These are phyloP conservation scores for Pichia kluyveri DNA, from an alignment of 805 yeast genomes.

Conservation along the genomic window DNA sequence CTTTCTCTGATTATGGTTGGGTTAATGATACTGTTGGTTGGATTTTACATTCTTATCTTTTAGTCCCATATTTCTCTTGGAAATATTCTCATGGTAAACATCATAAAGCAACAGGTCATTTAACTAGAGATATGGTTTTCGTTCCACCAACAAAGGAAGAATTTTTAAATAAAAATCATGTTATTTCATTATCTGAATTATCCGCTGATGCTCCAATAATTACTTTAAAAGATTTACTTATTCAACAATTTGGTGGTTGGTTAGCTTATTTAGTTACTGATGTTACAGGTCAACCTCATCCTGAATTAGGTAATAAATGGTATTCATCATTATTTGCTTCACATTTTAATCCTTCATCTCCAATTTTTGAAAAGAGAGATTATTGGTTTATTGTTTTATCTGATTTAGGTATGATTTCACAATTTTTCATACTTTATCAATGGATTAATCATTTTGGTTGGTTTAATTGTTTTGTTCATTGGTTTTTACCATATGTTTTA, in stretches of 20 bases:
- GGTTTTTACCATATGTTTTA: constrained; percentile 68
- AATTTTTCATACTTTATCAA: constrained; percentile 42
- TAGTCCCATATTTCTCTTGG: constrained; percentile 88
- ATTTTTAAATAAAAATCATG: constrained; percentile 30
- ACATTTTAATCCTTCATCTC: constrained; percentile 69
- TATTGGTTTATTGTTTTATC: constrained; percentile 63
- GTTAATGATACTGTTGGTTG: constrained; percentile 78
- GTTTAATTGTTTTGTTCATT: constrained; percentile 54
- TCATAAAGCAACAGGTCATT: constrained; percentile 84
- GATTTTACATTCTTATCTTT: constrained; percentile 66
- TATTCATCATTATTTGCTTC: constrained; percentile 38
- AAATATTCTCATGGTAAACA: constrained; percentile 77
- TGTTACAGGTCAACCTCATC: constrained; percentile 67
- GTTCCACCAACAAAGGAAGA: constrained; percentile 62
- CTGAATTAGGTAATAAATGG: constrained; percentile 22
- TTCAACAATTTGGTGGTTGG: constrained; percentile 80
- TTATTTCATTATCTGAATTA: constrained; percentile 37
- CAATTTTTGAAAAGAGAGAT: constrained; percentile 65
- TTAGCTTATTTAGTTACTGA: constrained; percentile 53
- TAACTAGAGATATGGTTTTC: constrained; percentile 77
- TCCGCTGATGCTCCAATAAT: constrained; percentile 68
- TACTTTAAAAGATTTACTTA: constrained; percentile 44
- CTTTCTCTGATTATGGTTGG: constrained; percentile 63
- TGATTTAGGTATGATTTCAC: constrained; percentile 60
- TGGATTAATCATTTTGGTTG: constrained; percentile 57